Base-by-base conservation (phyloP, 768 basidiomycete species). In the Collybia nuda region DNA sequence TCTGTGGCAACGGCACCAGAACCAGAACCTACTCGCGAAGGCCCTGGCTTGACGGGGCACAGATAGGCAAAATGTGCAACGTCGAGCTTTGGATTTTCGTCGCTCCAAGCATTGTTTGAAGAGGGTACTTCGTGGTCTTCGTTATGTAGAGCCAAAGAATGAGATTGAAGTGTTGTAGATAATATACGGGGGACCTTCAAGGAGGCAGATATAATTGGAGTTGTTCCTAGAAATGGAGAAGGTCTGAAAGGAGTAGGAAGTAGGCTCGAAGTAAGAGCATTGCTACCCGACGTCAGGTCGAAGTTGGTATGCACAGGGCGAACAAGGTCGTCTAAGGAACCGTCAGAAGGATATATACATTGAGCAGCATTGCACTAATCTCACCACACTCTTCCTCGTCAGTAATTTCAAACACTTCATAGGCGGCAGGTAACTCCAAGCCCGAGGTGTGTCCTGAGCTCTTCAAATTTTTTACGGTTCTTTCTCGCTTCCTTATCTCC, bases 1-100 rank as follows among this genome's bases (percentile, higher is more conserved):
- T 32, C 32, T 11, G 9, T 32, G 32, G 32, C 6, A 11, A 32
- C 14, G 11, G 47, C 41, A 19, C 41, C 52, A 6, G 50, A 48
- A 5, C 41, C 51, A 22, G 55, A 55, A 32, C 43, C 56, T 17
- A 47, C 7, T 18, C 18, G 61, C 19, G 56, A 53, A 22, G 44
- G 56, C 3, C 22, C 23, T 5, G 52, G 26, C 15, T 44, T 49
- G 41, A 51, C 47, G 28, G 55, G 18, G 22, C 26, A 42, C 35
- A 49, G 42, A 41, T 73, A 76, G n/a, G 75, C 76, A 47, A 78
- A 80, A 11, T 60, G 73, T n/a, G 65, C 63, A 1, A 79, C 52
- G 40, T 65, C 62, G 14, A 65, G 55, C 15, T 49, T 54, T 18
- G 51, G 53, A 36, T 69, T 68, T 5, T 60, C 60, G 28, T 62